phyloP scores from a whole-genome alignment of 2,329 filamentous ascomycete species.

The Alternaria solani region DNA sequence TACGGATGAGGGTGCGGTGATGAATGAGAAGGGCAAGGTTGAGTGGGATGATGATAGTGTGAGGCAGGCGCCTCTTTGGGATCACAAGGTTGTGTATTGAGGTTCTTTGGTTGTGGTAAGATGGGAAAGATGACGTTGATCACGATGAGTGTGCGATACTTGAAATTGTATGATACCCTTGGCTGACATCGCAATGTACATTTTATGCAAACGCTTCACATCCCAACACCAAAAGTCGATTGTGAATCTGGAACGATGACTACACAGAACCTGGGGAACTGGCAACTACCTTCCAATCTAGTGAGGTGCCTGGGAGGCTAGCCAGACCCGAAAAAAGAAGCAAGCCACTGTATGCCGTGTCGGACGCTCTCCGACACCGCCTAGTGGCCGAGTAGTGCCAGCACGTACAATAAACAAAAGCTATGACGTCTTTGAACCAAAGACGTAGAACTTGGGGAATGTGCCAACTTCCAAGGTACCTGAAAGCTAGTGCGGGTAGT shows the following conservation, averaged over 20 bases:
- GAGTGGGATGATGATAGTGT: conserved; percentile 44
- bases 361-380: conserved; percentile 6
- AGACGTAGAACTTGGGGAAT: background rate
- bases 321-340: background rate
- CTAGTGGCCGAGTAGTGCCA: conserved; percentile 7
- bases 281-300: background rate
- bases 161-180: background rate
- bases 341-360: background rate
- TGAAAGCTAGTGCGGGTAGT: background rate
- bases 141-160: background rate
- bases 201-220: background rate
- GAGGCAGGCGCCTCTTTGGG: conserved; percentile 12
- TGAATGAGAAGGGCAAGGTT: conserved; percentile 57
- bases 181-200: background rate
- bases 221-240: background rate
- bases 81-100: conserved; percentile 8
- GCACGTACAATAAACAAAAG: conserved; percentile 2
- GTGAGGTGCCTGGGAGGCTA: background rate
- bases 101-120: background rate
- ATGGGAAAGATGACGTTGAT: background rate
- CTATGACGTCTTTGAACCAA: conserved; percentile 14
- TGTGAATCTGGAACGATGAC: background rate
- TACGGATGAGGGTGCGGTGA: conserved; percentile 55
- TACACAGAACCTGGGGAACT: background rate
- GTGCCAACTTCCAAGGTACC: conserved; percentile 13